Base-by-base conservation (phyloP, 2,329 filamentous ascomycete genomes). In the Knufia fluminis region DNA sequence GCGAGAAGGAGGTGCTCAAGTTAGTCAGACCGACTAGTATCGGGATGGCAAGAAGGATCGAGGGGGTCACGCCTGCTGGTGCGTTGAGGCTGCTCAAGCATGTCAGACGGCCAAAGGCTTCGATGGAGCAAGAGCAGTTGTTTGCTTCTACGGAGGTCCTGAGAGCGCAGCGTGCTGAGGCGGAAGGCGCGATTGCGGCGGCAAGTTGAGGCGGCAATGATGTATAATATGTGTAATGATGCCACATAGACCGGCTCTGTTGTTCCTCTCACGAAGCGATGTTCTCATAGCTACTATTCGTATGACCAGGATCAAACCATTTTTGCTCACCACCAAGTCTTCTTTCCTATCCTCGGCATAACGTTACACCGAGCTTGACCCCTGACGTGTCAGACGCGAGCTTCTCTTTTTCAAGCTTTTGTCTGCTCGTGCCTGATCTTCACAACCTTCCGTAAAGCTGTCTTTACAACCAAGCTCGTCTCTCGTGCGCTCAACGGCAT, bases 31-130 rank as follows among this genome's bases (percentile, higher is more conserved):
- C 92, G 0, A 87, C 94, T 67, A 94, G 80, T 53, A 73, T 98
- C 19, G 91, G 87, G 0, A 92, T 96, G 75, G 91, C 91, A 26
- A 76, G 88, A 43, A 73, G 92, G 12, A 79, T 96, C 9, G 92
- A 98, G 66, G 91, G 91, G 2, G 75, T 76, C 17, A 74, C 71
- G 10, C 71, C 71, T 12, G 62, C 64, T 12, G 71, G 71, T 26
- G 68, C 69, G 4, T 57, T 73, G 51, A 60, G 68, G 28, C 56
- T 74, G 49, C 58, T 74, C 39, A 64, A 68, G 58, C 61, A 71
- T 56, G 62, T 68, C n/a, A 63, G 65, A n/a, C 63, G 58, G 52
- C 14, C 47, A n/a, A 26, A 43, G 16, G 10, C 22, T 31, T 14
- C 17, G 12, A 22, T 20, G 19, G 36, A 23, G 14, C 16, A 23